phyloP scores from a whole-genome alignment of 2,329 filamentous ascomycete genomes.

The Teratosphaeria nubilosa region DNA sequence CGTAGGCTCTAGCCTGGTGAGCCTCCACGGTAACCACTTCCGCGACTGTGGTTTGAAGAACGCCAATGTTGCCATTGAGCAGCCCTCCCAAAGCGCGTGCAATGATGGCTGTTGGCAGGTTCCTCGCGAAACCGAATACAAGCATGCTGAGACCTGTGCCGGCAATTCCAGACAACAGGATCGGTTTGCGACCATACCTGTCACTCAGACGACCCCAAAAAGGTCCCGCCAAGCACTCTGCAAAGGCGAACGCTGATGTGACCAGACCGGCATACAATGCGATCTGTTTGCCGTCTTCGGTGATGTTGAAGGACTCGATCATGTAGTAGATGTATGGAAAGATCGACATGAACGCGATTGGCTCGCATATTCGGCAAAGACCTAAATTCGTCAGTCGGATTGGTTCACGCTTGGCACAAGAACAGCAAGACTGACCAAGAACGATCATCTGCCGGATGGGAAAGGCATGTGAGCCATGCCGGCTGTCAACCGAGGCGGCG shows the following conservation, averaged over 20 bases:
- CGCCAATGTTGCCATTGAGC: constrained; percentile 92
- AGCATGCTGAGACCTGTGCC: constrained; percentile 91
- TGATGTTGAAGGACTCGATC: constrained; percentile 83
- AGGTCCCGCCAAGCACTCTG: constrained; percentile 85
- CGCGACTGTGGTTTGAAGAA: constrained; percentile 87
- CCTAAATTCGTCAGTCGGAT: constrained; percentile 9
- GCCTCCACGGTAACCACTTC: constrained; percentile 89
- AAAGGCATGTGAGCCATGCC: constrained; percentile 31
- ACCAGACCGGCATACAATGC: constrained; percentile 92
- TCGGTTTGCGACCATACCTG: constrained; percentile 81
- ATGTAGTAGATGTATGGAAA: constrained; percentile 98
- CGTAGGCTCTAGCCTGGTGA: constrained; percentile 88
- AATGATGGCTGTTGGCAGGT: constrained; percentile 69
- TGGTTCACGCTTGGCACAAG: background rate
- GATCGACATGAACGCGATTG: constrained; percentile 98
- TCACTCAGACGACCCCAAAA: constrained; percentile 93
- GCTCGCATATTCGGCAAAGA: constrained; percentile 89
- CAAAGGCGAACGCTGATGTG: constrained; percentile 89
- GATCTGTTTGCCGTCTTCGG: constrained; percentile 66
- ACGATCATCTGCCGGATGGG: constrained; percentile 49
- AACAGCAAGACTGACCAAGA: constrained; percentile 34
- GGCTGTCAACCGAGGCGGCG: background rate
- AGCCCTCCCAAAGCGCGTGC: constrained; percentile 83
- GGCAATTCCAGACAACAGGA: constrained; percentile 76
- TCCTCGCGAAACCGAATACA: constrained; percentile 81